Evolutionary conservation across 495 filamentous ascomycete species (phyloP).

Genomic region (Annulohypoxylon nitens): DNA sequence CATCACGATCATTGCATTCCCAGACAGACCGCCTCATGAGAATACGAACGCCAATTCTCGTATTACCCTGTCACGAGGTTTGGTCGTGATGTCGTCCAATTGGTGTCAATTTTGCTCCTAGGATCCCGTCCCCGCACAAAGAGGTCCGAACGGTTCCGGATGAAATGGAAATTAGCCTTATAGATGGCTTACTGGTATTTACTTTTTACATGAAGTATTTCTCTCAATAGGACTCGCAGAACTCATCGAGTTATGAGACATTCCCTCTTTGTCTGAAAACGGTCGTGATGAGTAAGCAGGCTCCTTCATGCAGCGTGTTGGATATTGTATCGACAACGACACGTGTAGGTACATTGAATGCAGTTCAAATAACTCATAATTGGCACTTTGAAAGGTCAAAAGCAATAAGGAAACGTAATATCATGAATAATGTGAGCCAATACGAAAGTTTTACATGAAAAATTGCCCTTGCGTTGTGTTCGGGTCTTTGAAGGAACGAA

Average conservation of each 20-base stretch:
- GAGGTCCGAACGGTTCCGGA: conserved; percentile 17
- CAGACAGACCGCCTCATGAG: conserved; percentile 12
- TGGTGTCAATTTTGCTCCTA: conserved; percentile 12
- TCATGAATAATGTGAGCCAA: background rate
- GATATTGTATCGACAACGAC: conserved; percentile 21
- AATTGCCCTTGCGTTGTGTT: background rate
- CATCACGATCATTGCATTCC: conserved; percentile 26
- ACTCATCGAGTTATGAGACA: background rate
- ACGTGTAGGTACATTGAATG: background rate
- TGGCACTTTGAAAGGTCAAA: background rate
- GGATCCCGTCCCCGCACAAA: conserved; percentile 26
- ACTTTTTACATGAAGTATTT: background rate
- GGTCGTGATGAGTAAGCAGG: background rate
- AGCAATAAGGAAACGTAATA: background rate
- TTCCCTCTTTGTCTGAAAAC: background rate
- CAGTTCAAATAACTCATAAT: background rate
- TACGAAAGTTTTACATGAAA: background rate
- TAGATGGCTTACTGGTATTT: background rate
- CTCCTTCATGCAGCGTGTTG: background rate
- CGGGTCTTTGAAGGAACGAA: background rate
- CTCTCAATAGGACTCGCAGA: background rate
- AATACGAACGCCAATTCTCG: conserved; percentile 48
- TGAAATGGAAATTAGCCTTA: background rate
- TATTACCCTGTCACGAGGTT: conserved; percentile 51
- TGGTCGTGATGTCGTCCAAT: conserved; percentile 23